These are phyloP conservation scores for Porcisia hertigi DNA, from an alignment of 208 protist species.

Conservation along the genomic window DNA sequence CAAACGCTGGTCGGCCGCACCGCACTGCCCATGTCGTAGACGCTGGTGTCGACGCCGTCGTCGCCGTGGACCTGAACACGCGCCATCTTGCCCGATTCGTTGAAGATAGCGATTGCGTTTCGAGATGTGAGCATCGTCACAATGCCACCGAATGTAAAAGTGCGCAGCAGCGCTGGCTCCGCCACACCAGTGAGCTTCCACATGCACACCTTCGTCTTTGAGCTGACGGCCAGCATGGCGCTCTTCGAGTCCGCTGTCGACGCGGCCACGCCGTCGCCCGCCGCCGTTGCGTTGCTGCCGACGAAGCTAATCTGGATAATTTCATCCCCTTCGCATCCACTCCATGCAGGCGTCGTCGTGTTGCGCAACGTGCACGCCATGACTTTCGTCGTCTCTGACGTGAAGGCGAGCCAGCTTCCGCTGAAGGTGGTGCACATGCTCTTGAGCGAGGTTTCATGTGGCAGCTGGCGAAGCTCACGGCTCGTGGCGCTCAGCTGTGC, in stretches of 20 bases:
- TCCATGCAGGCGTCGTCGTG: slow-evolving; percentile 76
- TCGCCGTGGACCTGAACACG: slow-evolving; percentile 42
- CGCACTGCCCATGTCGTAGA: slow-evolving; percentile 35
- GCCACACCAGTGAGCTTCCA: slow-evolving; percentile 72
- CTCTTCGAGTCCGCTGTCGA: slow-evolving; percentile 28
- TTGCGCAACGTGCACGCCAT: slow-evolving; percentile 85
- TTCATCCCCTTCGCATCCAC: slow-evolving; percentile 54
- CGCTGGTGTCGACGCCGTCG: slow-evolving; percentile 27
- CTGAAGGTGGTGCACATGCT: slow-evolving; percentile 65
- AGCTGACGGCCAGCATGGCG: slow-evolving; percentile 59
- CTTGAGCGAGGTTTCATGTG: slow-evolving; percentile 26
- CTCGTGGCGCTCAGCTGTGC: slow-evolving; percentile 52
- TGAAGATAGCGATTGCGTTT: slow-evolving; percentile 80
- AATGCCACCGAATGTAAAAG: slow-evolving; percentile 58
- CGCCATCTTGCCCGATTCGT: slow-evolving; percentile 42
- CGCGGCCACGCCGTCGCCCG: slow-evolving; percentile 7
- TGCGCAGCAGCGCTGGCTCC: slow-evolving; percentile 71
- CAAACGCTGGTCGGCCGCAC: slow-evolving; percentile 56
- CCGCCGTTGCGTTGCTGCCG: slow-evolving; percentile 27
- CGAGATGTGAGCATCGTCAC: slow-evolving; percentile 63
- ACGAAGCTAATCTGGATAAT: slow-evolving; percentile 68
- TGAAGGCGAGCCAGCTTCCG: slow-evolving; percentile 87
- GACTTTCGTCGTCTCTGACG: slow-evolving; percentile 57
- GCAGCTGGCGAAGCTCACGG: slow-evolving; percentile 57
- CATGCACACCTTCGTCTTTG: slow-evolving; percentile 44